Percentiles rank a stretch among this genome's conserved stretches.
Evolutionary conservation across 768 basidiomycete genomes (phyloP).

Genomic region (Leccinum pellstonianum): DNA sequence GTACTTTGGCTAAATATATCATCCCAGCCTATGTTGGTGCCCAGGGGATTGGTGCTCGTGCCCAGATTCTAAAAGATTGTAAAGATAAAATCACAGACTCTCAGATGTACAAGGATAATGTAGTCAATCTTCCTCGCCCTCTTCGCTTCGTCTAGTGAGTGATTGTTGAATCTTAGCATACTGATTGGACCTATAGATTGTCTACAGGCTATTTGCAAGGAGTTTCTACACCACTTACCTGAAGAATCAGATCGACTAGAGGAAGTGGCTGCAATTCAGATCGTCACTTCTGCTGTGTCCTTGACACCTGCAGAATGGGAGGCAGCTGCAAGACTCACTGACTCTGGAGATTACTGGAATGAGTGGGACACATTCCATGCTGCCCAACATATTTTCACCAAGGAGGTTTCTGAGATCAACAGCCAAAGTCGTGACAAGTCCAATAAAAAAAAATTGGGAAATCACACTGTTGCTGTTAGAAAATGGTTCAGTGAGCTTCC

Average conservation of each 20-base stretch:
- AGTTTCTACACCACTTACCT: background rate
- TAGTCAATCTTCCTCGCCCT: background rate
- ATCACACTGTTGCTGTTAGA: background rate
- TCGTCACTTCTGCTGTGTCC: background rate
- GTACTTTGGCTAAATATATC: background rate
- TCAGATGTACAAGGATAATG: background rate
- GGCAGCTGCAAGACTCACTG: background rate
- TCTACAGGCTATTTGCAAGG: background rate
- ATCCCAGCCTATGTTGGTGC: background rate
- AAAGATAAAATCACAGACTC: background rate
- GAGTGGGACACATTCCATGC: background rate
- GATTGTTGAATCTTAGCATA: background rate
- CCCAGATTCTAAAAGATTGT: background rate
- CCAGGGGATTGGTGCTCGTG: background rate
- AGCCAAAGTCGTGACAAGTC: background rate
- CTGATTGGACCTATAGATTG: background rate
- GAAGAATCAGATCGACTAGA: background rate
- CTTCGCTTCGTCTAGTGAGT: background rate
- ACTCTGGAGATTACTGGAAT: background rate
- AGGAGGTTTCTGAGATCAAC: background rate
- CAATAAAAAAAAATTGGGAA: background rate
- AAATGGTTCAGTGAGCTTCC: conserved; percentile 4
- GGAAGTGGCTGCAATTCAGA: background rate
- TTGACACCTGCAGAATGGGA: background rate
- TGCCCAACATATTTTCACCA: background rate